Conservation (phyloP, 2,329 filamentous ascomycete species). For the Fusarium torulosum region DNA sequence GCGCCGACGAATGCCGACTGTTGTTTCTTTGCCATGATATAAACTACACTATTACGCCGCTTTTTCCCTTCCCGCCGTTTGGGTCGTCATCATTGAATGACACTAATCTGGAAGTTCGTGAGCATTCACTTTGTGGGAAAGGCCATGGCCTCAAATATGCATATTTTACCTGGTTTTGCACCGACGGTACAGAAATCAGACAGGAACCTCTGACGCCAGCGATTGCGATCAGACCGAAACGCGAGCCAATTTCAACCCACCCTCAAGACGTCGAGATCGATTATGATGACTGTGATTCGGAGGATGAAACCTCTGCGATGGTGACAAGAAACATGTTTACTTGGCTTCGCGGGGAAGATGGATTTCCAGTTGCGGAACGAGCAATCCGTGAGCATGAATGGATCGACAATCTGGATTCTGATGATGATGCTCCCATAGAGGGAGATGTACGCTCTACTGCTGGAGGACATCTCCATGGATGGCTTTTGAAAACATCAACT, state of each 20-base stretch:
- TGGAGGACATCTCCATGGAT: background rate
- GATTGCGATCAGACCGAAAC: background rate
- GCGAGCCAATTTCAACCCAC: background rate
- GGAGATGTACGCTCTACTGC: constrained; percentile 3
- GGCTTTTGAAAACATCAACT: background rate
- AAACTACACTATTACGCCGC: constrained; percentile 20
- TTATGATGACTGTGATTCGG: constrained; percentile 24
- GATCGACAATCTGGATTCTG: constrained; percentile 48
- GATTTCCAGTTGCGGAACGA: constrained; percentile 49
- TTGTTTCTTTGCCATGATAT: constrained; percentile 32
- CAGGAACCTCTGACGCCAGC: background rate
- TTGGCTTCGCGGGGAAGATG: constrained; percentile 47
- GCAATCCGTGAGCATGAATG: constrained; percentile 49
- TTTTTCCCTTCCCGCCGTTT: constrained; percentile 38
- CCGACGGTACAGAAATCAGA: background rate
- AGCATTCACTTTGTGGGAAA: constrained; percentile 19
- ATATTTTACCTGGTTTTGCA: constrained; percentile 21
- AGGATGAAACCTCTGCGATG: constrained; percentile 37
- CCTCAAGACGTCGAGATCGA: background rate
- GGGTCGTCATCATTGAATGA: constrained; percentile 28
- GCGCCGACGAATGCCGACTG: constrained; percentile 40
- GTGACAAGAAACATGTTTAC: constrained; percentile 49
- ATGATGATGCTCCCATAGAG: constrained; percentile 33
- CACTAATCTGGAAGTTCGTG: constrained; percentile 36
- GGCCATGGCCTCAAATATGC: constrained; percentile 16